phyloP scores from a whole-genome alignment of 805 yeast genomes.

The Candida railenensis region DNA sequence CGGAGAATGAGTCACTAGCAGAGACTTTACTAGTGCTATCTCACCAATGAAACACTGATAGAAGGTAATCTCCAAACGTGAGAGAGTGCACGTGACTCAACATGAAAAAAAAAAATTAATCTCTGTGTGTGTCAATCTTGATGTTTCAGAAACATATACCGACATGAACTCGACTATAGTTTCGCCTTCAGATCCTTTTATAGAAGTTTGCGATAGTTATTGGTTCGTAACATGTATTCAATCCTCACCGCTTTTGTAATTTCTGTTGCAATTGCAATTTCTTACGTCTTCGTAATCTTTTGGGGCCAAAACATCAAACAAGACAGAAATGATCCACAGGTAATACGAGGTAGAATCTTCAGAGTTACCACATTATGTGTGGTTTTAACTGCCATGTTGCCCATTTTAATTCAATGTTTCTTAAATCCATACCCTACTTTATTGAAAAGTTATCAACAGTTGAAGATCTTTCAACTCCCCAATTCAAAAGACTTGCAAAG shows the following conservation, averaged over 20 bases:
- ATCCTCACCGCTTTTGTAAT: conserved; percentile 16
- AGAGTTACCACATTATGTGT: conserved; percentile 34
- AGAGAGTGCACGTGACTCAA: neutral
- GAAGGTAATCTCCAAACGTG: neutral
- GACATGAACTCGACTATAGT: neutral
- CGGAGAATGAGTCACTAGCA: conserved; percentile 5
- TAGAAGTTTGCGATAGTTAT: too few relatives aligned
- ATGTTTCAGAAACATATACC: neutral
- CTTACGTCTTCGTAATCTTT: conserved; percentile 48
- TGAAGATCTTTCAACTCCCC: conserved; percentile 6
- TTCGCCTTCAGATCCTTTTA: too few relatives aligned
- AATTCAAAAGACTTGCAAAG: conserved; percentile 7
- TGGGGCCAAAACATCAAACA: conserved; percentile 21
- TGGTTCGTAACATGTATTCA: neutral
- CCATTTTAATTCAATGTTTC: conserved; percentile 21
- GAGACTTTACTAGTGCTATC: neutral
- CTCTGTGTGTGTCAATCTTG: too few relatives aligned
- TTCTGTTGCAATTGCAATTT: conserved; percentile 35
- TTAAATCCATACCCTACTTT: conserved; percentile 7
- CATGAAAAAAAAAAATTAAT: too few relatives aligned
- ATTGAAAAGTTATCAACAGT: conserved; percentile 7
- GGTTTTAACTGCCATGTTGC: conserved; percentile 26
- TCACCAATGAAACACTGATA: neutral
- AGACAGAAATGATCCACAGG: conserved; percentile 42
- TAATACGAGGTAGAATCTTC: conserved; percentile 40